Base-by-base conservation (phyloP, 2,329 filamentous ascomycete genomes). In the Dactylellina parvicollis region DNA sequence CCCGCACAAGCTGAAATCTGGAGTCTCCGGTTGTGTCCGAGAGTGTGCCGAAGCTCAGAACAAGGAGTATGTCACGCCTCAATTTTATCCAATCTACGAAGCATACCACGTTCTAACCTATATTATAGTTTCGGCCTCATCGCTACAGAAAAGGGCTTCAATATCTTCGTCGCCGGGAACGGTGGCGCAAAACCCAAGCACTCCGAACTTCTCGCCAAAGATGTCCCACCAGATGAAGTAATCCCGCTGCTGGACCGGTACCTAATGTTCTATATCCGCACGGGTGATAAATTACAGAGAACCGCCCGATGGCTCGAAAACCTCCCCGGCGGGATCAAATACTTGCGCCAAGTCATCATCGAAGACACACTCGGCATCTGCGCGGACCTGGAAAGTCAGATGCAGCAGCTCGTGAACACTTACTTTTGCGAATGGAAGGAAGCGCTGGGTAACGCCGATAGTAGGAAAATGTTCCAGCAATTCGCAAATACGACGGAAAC, bases 361-460 rank as follows among this genome's bases (percentile, higher is more conserved):
- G 86, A 95, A 28, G 92, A 96, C 83, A 91, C 90, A 78, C 87
- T 96, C 0, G 92, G 92, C 28, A 94, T 96, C 77, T 90, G 88
- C 79, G 90, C 89, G 2, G 89, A 91, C 4, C 87, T 96, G 24
- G 92, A 96, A 81, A 86, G 88, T 32, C 92, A 96, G 80, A 96
- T 96, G 92, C 84, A 91, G 78, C 89, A 91, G 54, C 86, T 96
- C 0, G 91, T 96, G 4, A 89, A 88, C 75, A 87, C 87, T 14
- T 96, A 89, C 84, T 96, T 95, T 82, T 92, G 92, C 82, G 92
- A 96, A 82, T 96, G 92, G 92, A 91, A 90, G 12, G 91, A 94
- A 80, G 91, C 90, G 0, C 84, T 96, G 79, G 86, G 86, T 49
- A 85, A 88, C 67, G 90, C 91, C 0, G 85, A 86, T 52, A 86